Evolutionary conservation across 2,329 filamentous ascomycete genomes (phyloP).

Genomic region (Biscogniauxia sp.): DNA sequence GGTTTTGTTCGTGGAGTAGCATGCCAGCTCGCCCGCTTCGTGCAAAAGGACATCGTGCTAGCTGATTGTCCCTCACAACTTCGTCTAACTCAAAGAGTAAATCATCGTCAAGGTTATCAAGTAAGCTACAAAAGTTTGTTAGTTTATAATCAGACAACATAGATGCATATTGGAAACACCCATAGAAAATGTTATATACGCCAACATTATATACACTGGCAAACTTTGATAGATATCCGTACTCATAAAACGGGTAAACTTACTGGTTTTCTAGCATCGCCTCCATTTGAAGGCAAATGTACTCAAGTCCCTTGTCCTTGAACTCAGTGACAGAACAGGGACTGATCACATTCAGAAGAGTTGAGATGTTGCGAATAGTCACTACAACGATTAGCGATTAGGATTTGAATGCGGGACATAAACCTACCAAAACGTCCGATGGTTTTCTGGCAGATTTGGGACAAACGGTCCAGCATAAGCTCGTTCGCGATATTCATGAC

Average conservation of each 20-base stretch:
- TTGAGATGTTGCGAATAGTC: conserved; percentile 81
- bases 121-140: conserved; percentile 41
- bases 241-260: conserved; percentile 10
- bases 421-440: conserved; percentile 66
- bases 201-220: background rate
- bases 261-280: conserved; percentile 83
- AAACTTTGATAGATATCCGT: background rate
- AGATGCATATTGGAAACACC: background rate
- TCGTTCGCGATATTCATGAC: conserved; percentile 90
- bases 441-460: conserved; percentile 82
- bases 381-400: conserved; percentile 41
- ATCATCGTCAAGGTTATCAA: conserved; percentile 83
- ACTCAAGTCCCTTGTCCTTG: conserved; percentile 84
- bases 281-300: conserved; percentile 88
- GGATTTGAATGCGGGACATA: background rate
- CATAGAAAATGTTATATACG: background rate
- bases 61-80: conserved; percentile 78
- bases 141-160: conserved; percentile 4
- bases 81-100: conserved; percentile 78
- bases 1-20: conserved; percentile 62
- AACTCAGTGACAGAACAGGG: conserved; percentile 81
- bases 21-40: conserved; percentile 71
- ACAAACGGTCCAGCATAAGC: conserved; percentile 88
- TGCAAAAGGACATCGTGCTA: conserved; percentile 72
- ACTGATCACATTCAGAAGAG: conserved; percentile 80